These are phyloP conservation scores for Anaeromyces robustus DNA, from an alignment of 192 early-diverging fungal species.

Conservation along the genomic window DNA sequence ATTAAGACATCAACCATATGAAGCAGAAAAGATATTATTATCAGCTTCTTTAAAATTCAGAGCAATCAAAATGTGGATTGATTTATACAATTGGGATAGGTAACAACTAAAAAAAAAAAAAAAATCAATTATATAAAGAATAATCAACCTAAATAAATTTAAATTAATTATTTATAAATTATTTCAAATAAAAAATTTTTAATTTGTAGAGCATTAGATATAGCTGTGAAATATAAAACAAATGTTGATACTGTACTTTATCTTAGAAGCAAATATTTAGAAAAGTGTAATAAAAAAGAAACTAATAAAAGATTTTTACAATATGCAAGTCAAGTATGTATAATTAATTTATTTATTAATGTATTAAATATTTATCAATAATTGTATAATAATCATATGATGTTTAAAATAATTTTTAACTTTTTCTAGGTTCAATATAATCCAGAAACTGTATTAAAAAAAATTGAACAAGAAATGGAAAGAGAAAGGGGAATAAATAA, in stretches of 20 bases:
- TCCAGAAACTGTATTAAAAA: not conserved
- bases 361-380: too few species aligned
- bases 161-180: too few species aligned
- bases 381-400: too few species aligned
- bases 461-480: not conserved
- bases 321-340: not conserved
- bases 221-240: conserved; percentile 41
- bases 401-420: too few species aligned
- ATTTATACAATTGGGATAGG: conserved; percentile 41
- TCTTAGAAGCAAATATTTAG: conserved; percentile 30
- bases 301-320: conserved; percentile 30
- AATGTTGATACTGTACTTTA: conserved; percentile 41
- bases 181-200: not conserved
- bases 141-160: too few species aligned
- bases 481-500: not conserved
- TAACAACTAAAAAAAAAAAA: conserved; percentile 4
- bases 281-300: conserved; percentile 17
- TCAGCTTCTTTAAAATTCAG: conserved; percentile 25
- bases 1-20: conserved; percentile 24
- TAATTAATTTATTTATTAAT: too few species aligned
- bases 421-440: not conserved
- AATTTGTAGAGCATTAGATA: conserved; percentile 29
- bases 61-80: conserved; percentile 33
- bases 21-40: conserved; percentile 35
- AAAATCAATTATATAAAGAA: not conserved